These are phyloP conservation scores for Microbotryum lychnidis-dioicae DNA, from an alignment of 1,284 basidiomycete species.

Conservation along the genomic window DNA sequence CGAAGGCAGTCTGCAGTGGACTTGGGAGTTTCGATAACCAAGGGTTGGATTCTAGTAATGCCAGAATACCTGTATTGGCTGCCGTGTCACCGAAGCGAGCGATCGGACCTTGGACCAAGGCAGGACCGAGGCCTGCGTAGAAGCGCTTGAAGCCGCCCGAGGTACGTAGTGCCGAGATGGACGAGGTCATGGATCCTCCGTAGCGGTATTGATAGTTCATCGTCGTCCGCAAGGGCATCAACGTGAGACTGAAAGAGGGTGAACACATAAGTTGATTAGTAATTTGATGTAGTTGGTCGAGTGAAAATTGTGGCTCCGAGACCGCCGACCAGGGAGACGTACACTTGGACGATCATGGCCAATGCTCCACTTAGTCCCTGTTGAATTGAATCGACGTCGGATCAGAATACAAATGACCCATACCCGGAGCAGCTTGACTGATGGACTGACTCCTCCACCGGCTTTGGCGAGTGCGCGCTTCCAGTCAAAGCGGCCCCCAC, in stretches of 20 bases:
- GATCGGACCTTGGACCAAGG: slow-evolving; percentile 65
- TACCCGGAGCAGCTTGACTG: background rate
- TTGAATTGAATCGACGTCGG: background rate
- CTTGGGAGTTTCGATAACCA: slow-evolving; percentile 57
- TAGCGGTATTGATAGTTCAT: slow-evolving; percentile 64
- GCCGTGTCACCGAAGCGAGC: slow-evolving; percentile 78
- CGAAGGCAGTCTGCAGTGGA: slow-evolving; percentile 51
- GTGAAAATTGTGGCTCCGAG: background rate
- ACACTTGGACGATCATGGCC: slow-evolving; percentile 82
- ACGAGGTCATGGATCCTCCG: slow-evolving; percentile 59
- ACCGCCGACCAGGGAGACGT: slow-evolving; percentile 47
- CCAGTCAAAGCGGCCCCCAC: slow-evolving; percentile 59
- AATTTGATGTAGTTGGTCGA: background rate
- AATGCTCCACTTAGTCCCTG: slow-evolving; percentile 29
- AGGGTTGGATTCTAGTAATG: slow-evolving; percentile 59
- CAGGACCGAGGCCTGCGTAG: slow-evolving; percentile 67
- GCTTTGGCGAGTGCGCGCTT: slow-evolving; percentile 64
- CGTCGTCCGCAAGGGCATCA: slow-evolving; percentile 52
- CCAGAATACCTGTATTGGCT: slow-evolving; percentile 69
- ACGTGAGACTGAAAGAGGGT: slow-evolving; percentile 1
- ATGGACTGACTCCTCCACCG: slow-evolving; percentile 62
- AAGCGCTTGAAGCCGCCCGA: slow-evolving; percentile 54
- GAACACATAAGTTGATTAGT: slow-evolving; percentile 12
- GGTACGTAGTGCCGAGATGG: slow-evolving; percentile 57
- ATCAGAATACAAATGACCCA: background rate